Base-by-base conservation (phyloP, 352 stramenopile species). In the Pythium dissotocum region DNA sequence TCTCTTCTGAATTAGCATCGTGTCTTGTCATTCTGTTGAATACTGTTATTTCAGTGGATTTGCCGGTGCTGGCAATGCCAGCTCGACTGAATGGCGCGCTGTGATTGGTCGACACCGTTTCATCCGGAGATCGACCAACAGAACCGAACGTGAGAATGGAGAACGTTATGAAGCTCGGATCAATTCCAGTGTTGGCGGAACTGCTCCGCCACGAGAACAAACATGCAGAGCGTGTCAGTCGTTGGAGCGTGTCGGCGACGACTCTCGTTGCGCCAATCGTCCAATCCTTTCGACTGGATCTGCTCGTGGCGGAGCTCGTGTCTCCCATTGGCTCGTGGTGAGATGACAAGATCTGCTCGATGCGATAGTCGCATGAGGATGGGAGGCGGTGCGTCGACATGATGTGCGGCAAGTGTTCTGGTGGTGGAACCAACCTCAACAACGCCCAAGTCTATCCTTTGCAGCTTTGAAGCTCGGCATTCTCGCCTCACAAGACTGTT, bases 21-120 rank as follows among this genome's bases (percentile, higher is more conserved):
- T 24, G 21, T 24, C 4, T 14, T 33, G 28, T 38, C 8, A 36
- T 58, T 32, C n/a, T 35, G 26, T n/a, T 24, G 21, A 24, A 65
- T 59, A 56, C 13, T 51, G 4, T 60, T 46, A 36, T 24, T 13
- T 54, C 4, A 69, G 42, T 69, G 33, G 53, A 57, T 58, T 51
- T 42, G 26, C 63, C 62, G 63, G 63, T 69, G 63, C 62, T 69
- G 63, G 44, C 48, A 35, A 8, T 60, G 62, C 63, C 63, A 69
- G 54, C 63, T 59, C 32, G 44, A 9, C 26, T n/a, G 30, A 59
- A 69, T 63, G 8, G 13, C 1, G 63, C 0, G 9, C 16, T 35
- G 9, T 63, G 63, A 69, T 69, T 69, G 63, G 63, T 33, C 33
- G 30, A 59, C 32, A 51, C 16, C 33, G 40, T 35, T 42, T 69